Conservation (phyloP, 2,329 filamentous ascomycete species). For the Chaetomiaceae sp. region DNA sequence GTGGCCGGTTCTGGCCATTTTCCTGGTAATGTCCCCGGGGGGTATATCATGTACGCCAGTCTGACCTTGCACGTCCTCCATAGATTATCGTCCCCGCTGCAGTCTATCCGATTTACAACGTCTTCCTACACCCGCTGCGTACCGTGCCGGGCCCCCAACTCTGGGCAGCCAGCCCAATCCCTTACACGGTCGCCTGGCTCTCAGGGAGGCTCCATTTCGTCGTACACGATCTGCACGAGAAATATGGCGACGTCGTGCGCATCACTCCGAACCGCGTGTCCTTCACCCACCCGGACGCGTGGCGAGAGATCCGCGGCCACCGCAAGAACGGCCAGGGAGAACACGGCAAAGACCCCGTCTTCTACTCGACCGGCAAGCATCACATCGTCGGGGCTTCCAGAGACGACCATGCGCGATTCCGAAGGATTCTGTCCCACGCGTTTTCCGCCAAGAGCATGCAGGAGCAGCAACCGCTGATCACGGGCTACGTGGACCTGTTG, state of each 20-base stretch:
- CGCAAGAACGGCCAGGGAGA: slow-evolving; percentile 16
- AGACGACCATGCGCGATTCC: slow-evolving; percentile 27
- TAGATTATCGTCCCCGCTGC: background rate
- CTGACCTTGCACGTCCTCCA: background rate
- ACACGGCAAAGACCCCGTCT: slow-evolving; percentile 12
- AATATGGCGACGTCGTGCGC: slow-evolving; percentile 19
- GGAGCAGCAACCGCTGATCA: slow-evolving; percentile 33
- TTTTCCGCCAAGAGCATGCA: slow-evolving; percentile 33
- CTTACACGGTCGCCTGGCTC: slow-evolving; percentile 12
- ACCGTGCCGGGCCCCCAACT: slow-evolving; percentile 16
- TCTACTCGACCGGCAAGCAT: background rate
- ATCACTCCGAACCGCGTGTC: slow-evolving; percentile 15
- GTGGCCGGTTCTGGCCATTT: background rate
- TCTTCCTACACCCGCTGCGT: slow-evolving; percentile 15
- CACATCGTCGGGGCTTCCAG: slow-evolving; percentile 26
- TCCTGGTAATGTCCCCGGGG: background rate
- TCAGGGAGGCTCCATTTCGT: background rate
- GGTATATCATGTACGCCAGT: background rate
- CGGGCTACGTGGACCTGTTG: slow-evolving; percentile 30
- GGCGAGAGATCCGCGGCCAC: slow-evolving; percentile 17
- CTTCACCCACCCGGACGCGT: slow-evolving; percentile 17
- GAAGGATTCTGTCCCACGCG: slow-evolving; percentile 30
- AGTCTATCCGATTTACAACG: slow-evolving; percentile 11
- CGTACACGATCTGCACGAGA: slow-evolving; percentile 13
- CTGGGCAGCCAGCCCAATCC: slow-evolving; percentile 9